phyloP scores from a whole-genome alignment of 805 yeast species.

The Cyberlindnera veronae region DNA sequence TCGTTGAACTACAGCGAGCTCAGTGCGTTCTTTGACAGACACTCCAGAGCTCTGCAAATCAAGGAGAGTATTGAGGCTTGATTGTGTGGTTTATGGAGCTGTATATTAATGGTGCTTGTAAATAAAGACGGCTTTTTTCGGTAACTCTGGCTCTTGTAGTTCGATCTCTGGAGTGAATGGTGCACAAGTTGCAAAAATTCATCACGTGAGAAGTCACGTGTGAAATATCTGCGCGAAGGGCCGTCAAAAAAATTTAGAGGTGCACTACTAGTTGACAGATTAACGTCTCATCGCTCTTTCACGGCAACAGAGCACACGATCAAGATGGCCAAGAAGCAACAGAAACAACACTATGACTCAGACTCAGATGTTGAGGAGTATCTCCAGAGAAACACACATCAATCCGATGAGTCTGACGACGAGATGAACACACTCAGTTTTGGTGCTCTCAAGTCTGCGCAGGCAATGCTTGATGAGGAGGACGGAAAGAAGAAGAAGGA shows the following conservation, averaged over 20 bases:
- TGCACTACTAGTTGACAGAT: too few species aligned
- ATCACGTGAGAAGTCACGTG: too few species aligned
- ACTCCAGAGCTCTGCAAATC: slow-evolving; percentile 73
- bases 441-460: slow-evolving; percentile 62
- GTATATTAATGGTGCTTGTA: slow-evolving; percentile 1
- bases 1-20: slow-evolving; percentile 55
- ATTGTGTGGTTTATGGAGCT: neutral
- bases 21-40: slow-evolving; percentile 66
- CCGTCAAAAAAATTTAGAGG: too few species aligned
- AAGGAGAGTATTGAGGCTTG: slow-evolving; percentile 60
- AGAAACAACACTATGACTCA: slow-evolving; percentile 17
- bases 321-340: slow-evolving; percentile 18
- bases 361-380: slow-evolving; percentile 22
- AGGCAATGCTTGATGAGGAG: slow-evolving; percentile 35
- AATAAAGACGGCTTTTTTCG: neutral
- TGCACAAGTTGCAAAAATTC: too few species aligned
- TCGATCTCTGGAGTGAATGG: too few species aligned
- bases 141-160: neutral
- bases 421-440: slow-evolving; percentile 56
- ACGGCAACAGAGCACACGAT: neutral
- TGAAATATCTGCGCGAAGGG: too few species aligned
- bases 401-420: slow-evolving; percentile 28
- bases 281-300: neutral
- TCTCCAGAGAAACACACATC: slow-evolving; percentile 18
- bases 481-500: slow-evolving; percentile 9